Percentiles rank a stretch among this genome's conserved stretches.
phyloP scores from a whole-genome alignment of 495 filamentous ascomycete species.

The Tuber borchii region DNA sequence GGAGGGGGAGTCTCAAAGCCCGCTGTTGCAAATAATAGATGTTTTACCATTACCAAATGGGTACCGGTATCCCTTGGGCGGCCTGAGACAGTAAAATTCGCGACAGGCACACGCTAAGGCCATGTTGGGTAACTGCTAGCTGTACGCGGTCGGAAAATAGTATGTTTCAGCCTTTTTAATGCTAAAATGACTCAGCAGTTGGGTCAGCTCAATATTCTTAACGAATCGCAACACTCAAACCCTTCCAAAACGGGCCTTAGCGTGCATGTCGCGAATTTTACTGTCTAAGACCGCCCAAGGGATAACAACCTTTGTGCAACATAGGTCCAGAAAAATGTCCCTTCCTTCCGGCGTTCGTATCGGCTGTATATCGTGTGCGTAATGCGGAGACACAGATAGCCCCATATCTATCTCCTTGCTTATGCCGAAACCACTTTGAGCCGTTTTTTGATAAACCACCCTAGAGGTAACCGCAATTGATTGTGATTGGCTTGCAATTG shows the following conservation, averaged over 20 bases:
- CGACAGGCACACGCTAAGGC: too few relatives aligned
- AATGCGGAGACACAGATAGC: neutral
- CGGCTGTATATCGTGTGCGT: neutral
- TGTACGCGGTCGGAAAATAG: too few relatives aligned
- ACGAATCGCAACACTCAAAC: too few relatives aligned
- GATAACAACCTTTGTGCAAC: neutral
- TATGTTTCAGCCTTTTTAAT: too few relatives aligned
- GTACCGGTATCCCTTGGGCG: too few relatives aligned
- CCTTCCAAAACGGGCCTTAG: too few relatives aligned
- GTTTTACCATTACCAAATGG: constrained; percentile 23
- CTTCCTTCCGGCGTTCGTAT: neutral
- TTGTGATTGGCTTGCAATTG: neutral
- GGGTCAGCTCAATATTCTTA: too few relatives aligned
- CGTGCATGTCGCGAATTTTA: too few relatives aligned
- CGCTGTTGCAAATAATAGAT: constrained; percentile 22
- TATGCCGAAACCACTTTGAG: neutral
- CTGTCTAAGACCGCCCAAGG: too few relatives aligned
- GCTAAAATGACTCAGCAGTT: too few relatives aligned
- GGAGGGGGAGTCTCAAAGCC: constrained; percentile 5
- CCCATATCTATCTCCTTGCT: neutral
- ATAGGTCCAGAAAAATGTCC: neutral
- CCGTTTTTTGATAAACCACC: neutral
- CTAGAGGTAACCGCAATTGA: neutral
- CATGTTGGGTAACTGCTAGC: too few relatives aligned
- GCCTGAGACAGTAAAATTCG: too few relatives aligned